Evolutionary conservation across 2,329 filamentous ascomycete genomes (phyloP), one percentile per base, ranked within the genome.

Genomic region (Shiraia sp.): DNA sequence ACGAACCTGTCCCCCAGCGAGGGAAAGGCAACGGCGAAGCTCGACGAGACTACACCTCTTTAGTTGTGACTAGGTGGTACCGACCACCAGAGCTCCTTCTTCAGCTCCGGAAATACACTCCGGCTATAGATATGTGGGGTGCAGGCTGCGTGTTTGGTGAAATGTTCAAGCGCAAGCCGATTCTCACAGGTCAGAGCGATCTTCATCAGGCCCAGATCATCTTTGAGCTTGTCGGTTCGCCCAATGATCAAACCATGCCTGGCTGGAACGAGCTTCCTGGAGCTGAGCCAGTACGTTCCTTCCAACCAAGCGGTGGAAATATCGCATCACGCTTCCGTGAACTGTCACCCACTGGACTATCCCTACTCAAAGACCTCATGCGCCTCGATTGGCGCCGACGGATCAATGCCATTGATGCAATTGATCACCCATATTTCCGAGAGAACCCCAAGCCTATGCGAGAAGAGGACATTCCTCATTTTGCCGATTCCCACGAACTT

Each of bases 111-210:
- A 83, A 83, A 53, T 99, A 99, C 71, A 99, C 93, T n/a, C 90
- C 91, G 10, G 91, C 93, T 8, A 96, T 99, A 60, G 93, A 99
- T 70, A 83, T 99, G 73, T 99, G 93, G 93, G 93, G 93, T 57
- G 92, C 96, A 55, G 93, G 92, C n/a, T 99, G 93, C 74, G 99
- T 99, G 68, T 97, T 99, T 61, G 93, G 93, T 29, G 93, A 99
- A 68, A 99, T 99, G 92, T 86, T 96, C 52, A 83, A 90, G 57
- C 86, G 90, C 26, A 95, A 92, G 67, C 93, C 93, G 0, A 97
- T 99, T 38, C 78, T 99, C 30, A 82, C 90, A 6, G 93, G 93
- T 10, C 90, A 89, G 53, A 95, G 87, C 57, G 93, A 99, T 63
- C 73, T 82, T 6, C 86, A 96, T 61, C 93, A 99, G 70, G 83